A percentile compares a stretch with the other conserved stretches of the same genome.
Evolutionary conservation across 2,329 filamentous ascomycete genomes (phyloP).

Genomic region (Colletotrichum tropicicola): DNA sequence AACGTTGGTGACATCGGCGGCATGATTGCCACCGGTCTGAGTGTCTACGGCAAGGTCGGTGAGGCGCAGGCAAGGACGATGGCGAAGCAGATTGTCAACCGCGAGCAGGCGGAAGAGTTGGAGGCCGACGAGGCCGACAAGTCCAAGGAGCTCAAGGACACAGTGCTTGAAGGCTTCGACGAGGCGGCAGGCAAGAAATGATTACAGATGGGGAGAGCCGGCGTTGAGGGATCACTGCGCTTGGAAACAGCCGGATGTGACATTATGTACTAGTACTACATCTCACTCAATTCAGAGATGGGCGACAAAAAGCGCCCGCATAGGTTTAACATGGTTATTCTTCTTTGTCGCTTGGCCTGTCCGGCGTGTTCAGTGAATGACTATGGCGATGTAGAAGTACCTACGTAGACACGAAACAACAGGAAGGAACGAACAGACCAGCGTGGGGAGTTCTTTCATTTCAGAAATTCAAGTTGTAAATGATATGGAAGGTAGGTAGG

Average conservation of each 20-base stretch:
- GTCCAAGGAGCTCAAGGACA: constrained; percentile 46
- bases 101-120: constrained; percentile 31
- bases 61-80: constrained; percentile 78
- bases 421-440: no score
- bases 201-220: constrained; percentile 16
- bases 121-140: constrained; percentile 26
- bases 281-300: constrained; percentile 17
- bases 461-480: no score
- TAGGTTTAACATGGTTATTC: not conserved
- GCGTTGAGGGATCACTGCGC: constrained; percentile 15
- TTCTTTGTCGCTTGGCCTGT: not conserved
- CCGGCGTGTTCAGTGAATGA: no score
- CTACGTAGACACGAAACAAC: no score
- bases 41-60: constrained; percentile 93
- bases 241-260: constrained; percentile 16
- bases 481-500: not conserved
- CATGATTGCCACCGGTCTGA: constrained; percentile 96
- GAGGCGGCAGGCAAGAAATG: constrained; percentile 43
- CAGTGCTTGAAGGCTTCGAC: constrained; percentile 51
- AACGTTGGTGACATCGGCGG: constrained; percentile 96
- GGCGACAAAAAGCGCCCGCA: not conserved
- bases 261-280: constrained; percentile 29
- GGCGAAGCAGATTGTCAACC: constrained; percentile 55
- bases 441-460: no score
- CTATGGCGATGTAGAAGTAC: no score